A percentile compares a stretch with the other conserved stretches of the same genome.
These are phyloP conservation scores for Picochlorum sp. DNA, from an alignment of 139 green algal genomes.

Conservation along the genomic window DNA sequence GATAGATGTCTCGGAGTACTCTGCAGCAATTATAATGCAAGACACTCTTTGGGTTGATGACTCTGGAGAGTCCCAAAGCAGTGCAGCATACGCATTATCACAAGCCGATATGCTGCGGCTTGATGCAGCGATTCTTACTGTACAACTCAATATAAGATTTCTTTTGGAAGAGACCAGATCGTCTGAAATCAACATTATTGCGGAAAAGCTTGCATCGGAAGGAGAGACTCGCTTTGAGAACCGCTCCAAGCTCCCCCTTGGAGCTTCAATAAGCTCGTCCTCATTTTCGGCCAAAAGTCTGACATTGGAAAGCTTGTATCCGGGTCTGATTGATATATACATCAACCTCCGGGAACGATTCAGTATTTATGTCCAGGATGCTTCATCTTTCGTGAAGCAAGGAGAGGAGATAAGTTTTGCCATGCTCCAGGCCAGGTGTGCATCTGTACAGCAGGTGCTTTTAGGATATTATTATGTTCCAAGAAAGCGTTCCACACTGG, in stretches of 20 bases:
- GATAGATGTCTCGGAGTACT: constrained; percentile 6
- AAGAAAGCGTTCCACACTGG: constrained; percentile 6
- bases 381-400: neutral
- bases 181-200: constrained; percentile 45
- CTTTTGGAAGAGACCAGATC: constrained; percentile 26
- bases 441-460: constrained; percentile 15
- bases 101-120: constrained; percentile 37
- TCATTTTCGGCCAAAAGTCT: constrained; percentile 37
- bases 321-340: constrained; percentile 3
- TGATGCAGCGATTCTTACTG: constrained; percentile 32
- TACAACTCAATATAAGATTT: constrained; percentile 46
- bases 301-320: constrained; percentile 13
- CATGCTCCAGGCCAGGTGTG: constrained; percentile 20
- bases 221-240: constrained; percentile 53
- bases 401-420: constrained; percentile 36
- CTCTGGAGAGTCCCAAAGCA: neutral
- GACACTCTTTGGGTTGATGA: neutral
- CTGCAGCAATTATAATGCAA: neutral
- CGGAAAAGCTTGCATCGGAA: constrained; percentile 1
- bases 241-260: constrained; percentile 37
- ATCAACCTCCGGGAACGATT: constrained; percentile 1
- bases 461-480: constrained; percentile 40
- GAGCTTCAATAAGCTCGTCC: constrained; percentile 45
- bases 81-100: neutral
- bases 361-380: constrained; percentile 14